Base-by-base conservation (phyloP, 495 filamentous ascomycete species). In the Neurospora terricola region DNA sequence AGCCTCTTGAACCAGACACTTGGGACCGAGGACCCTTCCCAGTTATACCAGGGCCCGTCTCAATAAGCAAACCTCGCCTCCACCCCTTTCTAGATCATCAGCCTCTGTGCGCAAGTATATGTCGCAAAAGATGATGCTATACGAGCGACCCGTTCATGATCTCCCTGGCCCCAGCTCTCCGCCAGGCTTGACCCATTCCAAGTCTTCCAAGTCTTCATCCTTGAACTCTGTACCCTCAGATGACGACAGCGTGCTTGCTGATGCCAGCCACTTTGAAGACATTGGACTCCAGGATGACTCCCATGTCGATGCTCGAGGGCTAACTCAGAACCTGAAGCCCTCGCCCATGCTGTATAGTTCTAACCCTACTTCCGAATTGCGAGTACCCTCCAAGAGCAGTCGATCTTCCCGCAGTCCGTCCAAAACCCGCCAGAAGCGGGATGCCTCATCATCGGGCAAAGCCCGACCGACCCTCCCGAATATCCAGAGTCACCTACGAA, bases 131-230 rank as follows among this genome's bases (percentile, higher is more conserved):
- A 91, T 90, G 88, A 90, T 87, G 82, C 84, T 86, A 78, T 84
- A 89, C 79, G 79, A 82, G 76, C 78, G 75, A 75, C 82, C 82
- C 74, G 78, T 83, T 75, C 78, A 82, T 74, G 84, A 84, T 48
- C 75, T 81, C 81, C 84, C 84, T 38, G 85, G 87, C 76, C 93
- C 93, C 48, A 90, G 88, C 78, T 96, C 93, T 73, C 93, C 93
- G 48, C 94, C 94, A 74, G 92, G 92, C 73, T 86, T 97, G 78
- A 93, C 91, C 74, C 88, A 89, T 69, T 96, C 93, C 59, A 95
- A 93, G 78, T 96, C 93, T 72, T 96, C 93, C 72, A 96, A 96
- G 79, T 93, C 91, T 40, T 96, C 93, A 18, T 96, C 94, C n/a
- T 90, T 94, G 73, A 90, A 90, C 75, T 96, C 91, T 16, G 89